Evolutionary conservation across 169 alveolate genomes (phyloP).

Genomic region (Eimeria sp.): DNA sequence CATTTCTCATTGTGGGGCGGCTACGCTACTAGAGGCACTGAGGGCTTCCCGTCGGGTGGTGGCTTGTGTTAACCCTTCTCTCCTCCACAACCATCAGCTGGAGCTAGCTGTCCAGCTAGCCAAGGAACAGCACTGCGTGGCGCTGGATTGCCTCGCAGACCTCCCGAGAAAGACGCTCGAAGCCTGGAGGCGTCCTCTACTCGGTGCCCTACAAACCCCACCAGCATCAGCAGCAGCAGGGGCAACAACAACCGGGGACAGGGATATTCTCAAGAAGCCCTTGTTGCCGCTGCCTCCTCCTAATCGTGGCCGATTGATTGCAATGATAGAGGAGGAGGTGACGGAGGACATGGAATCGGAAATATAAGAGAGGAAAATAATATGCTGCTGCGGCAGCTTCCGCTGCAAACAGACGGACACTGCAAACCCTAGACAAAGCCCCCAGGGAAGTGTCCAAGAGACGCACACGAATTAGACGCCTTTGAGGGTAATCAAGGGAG

Average conservation of each 20-base stretch:
- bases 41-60: conserved; percentile 43
- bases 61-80: conserved; percentile 38
- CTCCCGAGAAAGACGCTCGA: conserved; percentile 12
- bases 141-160: neutral
- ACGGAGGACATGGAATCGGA: neutral
- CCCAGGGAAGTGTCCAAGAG: neutral
- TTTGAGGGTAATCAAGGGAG: neutral
- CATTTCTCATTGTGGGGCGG: conserved; percentile 78
- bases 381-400: neutral
- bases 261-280: conserved; percentile 18
- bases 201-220: neutral
- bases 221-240: conserved; percentile 39
- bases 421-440: too few species aligned
- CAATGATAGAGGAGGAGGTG: conserved; percentile 8
- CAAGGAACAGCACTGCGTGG: conserved; percentile 8
- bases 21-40: conserved; percentile 58
- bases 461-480: neutral
- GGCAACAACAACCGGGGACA: conserved; percentile 6
- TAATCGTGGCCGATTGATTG: neutral
- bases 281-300: conserved; percentile 56
- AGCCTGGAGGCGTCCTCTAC: conserved; percentile 26
- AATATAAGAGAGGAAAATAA: neutral
- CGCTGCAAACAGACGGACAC: neutral
- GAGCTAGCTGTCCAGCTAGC: conserved; percentile 68
- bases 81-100: conserved; percentile 55